Percentiles rank a stretch among this genome's conserved stretches.
These are phyloP conservation scores for Geranium brycei DNA, from an alignment of 345 rosid species.

Conservation along the genomic window DNA sequence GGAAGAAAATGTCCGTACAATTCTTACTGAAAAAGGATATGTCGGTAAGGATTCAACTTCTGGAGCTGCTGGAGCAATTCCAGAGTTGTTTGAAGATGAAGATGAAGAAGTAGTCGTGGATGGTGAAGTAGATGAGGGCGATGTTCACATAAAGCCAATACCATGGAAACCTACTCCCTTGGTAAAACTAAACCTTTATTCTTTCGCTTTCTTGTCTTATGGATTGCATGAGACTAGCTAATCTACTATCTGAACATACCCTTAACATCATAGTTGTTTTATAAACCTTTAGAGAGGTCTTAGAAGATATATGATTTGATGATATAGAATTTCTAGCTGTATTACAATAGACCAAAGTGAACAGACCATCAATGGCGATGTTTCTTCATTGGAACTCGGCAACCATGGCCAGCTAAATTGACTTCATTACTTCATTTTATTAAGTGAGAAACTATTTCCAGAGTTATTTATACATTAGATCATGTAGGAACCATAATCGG, in stretches of 20 bases:
- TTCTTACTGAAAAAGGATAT: slow-evolving; percentile 83
- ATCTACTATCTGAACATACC: background rate
- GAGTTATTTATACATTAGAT: too few species aligned
- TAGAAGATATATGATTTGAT: background rate
- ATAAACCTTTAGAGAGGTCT: background rate
- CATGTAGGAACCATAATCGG: background rate
- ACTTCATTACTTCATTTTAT: too few species aligned
- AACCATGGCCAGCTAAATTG: background rate
- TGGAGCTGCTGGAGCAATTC: slow-evolving; percentile 45
- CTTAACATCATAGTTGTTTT: background rate
- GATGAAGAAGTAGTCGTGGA: slow-evolving; percentile 95
- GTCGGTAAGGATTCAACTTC: slow-evolving; percentile 41
- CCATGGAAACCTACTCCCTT: slow-evolving; percentile 55
- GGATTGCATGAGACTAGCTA: background rate
- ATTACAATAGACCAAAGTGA: background rate
- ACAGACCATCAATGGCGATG: background rate
- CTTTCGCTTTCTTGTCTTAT: background rate
- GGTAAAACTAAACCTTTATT: slow-evolving; percentile 31
- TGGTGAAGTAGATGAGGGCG: slow-evolving; percentile 99
- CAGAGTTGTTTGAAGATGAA: slow-evolving; percentile 76
- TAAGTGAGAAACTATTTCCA: background rate
- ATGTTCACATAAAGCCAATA: slow-evolving; percentile 81
- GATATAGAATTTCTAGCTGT: too few species aligned
- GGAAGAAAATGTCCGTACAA: slow-evolving; percentile 67
- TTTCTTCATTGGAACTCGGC: background rate